phyloP scores from a whole-genome alignment of 768 basidiomycete species.

The Coprinellus aureogranulatus region DNA sequence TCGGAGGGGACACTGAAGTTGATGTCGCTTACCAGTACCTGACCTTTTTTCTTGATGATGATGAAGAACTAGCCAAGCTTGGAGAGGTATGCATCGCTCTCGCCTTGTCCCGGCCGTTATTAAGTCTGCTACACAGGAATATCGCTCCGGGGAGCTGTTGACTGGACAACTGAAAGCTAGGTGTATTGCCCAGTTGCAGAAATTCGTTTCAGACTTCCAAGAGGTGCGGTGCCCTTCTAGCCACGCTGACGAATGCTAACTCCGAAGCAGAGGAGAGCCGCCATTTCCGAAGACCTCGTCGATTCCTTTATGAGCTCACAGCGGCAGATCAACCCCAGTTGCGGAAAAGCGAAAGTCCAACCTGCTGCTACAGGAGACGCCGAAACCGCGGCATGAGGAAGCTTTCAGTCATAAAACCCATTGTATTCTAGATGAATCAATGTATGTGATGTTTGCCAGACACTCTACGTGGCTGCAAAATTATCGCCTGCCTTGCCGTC shows the following conservation, averaged over 20 bases:
- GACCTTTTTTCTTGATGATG: slow-evolving; percentile 93
- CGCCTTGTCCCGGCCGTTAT: background rate
- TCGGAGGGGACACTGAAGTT: slow-evolving; percentile 91
- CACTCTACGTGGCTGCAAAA: slow-evolving; percentile 2
- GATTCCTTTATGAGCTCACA: slow-evolving; percentile 75
- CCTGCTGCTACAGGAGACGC: slow-evolving; percentile 1
- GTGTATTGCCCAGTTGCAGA: slow-evolving; percentile 81
- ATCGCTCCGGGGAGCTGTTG: slow-evolving; percentile 81
- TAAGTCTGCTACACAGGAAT: slow-evolving; percentile 58
- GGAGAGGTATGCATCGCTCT: slow-evolving; percentile 58
- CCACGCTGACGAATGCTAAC: too few relatives aligned
- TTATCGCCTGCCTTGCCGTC: slow-evolving; percentile 23
- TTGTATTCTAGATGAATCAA: background rate
- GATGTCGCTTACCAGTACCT: slow-evolving; percentile 96
- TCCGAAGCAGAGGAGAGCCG: slow-evolving; percentile 80
- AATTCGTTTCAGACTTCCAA: slow-evolving; percentile 85
- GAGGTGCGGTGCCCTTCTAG: slow-evolving; percentile 36
- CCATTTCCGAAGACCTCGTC: slow-evolving; percentile 76
- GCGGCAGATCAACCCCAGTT: slow-evolving; percentile 68
- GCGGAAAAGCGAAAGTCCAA: slow-evolving; percentile 35
- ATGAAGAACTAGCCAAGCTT: slow-evolving; percentile 76
- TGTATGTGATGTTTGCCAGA: background rate
- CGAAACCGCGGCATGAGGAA: background rate
- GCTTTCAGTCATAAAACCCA: background rate
- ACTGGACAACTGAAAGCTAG: slow-evolving; percentile 89